Percentiles rank a stretch among this genome's conserved stretches.
phyloP scores from a whole-genome alignment of 441 rosid species.

The Euphorbia corollata region DNA sequence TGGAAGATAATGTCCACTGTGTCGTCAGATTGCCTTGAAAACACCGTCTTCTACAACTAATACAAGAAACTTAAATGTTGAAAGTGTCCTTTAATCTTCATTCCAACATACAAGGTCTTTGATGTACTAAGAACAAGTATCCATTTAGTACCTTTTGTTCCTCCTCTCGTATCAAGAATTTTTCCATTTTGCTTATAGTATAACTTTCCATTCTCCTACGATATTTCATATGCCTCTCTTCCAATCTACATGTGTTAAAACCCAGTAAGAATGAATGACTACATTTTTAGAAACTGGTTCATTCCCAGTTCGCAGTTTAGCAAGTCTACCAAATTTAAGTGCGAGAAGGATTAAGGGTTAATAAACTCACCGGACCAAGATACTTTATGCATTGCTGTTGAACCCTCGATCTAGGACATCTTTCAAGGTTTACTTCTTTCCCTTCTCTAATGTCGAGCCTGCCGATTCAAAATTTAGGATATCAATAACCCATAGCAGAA shows the following conservation, averaged over 20 bases:
- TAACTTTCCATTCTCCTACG: constrained; percentile 47
- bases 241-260: constrained; percentile 42
- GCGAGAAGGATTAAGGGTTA: not conserved
- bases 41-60: constrained; percentile 64
- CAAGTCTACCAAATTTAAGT: not conserved
- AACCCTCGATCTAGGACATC: constrained; percentile 64
- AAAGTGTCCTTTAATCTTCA: constrained; percentile 80
- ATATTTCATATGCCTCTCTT: constrained; percentile 65
- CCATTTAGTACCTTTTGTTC: constrained; percentile 58
- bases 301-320: not conserved
- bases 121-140: constrained; percentile 88
- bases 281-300: not conserved
- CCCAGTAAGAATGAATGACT: not conserved
- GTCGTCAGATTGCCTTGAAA: constrained; percentile 93
- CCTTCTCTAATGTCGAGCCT: constrained; percentile 99
- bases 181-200: constrained; percentile 47
- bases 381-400: no score
- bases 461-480: constrained; percentile 19
- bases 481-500: not conserved
- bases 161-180: constrained; percentile 46
- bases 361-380: constrained; percentile 61
- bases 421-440: constrained; percentile 68
- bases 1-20: constrained; percentile 96
- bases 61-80: constrained; percentile 95
- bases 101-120: constrained; percentile 61